phyloP scores from a whole-genome alignment of 441 rosid species.

The Flueggea neowawraea region DNA sequence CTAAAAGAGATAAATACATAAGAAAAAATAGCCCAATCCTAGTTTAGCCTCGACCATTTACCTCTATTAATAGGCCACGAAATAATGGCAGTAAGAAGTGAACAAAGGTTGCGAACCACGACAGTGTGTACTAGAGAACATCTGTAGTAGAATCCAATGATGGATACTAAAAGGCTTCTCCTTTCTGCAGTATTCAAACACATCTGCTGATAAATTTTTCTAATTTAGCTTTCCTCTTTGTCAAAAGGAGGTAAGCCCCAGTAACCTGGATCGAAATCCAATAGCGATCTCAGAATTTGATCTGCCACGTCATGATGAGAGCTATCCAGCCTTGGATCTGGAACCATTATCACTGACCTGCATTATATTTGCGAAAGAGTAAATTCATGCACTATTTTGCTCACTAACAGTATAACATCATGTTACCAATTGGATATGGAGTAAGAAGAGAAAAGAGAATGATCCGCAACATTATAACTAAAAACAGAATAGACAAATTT shows the following conservation, averaged over 20 bases:
- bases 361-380: neutral
- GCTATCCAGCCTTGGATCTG: slow-evolving; percentile 79
- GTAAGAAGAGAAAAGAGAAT: neutral
- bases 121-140: no score
- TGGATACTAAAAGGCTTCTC: neutral
- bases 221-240: slow-evolving; percentile 18
- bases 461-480: no score
- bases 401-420: no score
- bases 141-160: no score
- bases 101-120: no score
- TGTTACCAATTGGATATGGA: no score
- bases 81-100: no score
- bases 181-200: neutral
- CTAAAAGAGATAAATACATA: no score
- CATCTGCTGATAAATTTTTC: neutral
- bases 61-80: no score
- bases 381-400: neutral
- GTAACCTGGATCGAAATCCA: slow-evolving; percentile 57
- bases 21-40: no score
- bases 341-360: slow-evolving; percentile 84
- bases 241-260: slow-evolving; percentile 82
- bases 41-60: no score
- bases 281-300: slow-evolving; percentile 61
- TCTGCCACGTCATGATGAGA: slow-evolving; percentile 58
- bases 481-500: no score